Conservation (phyloP, 306 rosid species). For the Erythrophleum fordii region DNA sequence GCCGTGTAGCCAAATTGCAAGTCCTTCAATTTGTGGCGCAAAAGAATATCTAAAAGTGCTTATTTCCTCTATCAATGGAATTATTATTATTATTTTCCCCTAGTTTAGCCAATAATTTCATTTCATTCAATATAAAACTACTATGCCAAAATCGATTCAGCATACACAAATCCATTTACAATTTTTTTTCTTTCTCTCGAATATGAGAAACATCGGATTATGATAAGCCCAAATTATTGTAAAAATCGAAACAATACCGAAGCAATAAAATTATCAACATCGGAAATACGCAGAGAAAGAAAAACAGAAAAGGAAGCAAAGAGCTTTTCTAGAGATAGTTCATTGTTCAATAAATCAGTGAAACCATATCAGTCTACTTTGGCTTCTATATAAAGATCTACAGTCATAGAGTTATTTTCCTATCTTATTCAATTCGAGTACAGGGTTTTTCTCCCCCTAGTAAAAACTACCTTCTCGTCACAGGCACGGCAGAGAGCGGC, state of each 20-base stretch:
- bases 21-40: not conserved
- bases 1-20: not conserved
- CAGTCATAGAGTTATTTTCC: not conserved
- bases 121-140: not conserved
- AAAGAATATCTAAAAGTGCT: not conserved
- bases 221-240: not conserved
- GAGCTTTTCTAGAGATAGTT: not conserved
- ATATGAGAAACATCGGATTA: not conserved
- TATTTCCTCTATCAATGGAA: not conserved
- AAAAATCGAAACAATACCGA: not conserved
- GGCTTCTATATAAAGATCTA: not conserved
- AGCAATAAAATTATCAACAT: not conserved
- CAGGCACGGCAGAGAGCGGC: conserved; percentile 97
- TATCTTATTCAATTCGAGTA: not conserved
- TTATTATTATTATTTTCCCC: not conserved
- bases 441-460: too few species aligned
- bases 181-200: too few species aligned
- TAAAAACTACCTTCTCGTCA: conserved; percentile 71
- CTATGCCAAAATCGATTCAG: not conserved
- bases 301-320: not conserved
- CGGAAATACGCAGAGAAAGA: not conserved
- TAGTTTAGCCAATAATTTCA: not conserved
- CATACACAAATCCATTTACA: not conserved
- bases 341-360: not conserved
- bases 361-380: not conserved